phyloP scores from a whole-genome alignment of 1,284 basidiomycete species.

The Blastosporella zonata region DNA sequence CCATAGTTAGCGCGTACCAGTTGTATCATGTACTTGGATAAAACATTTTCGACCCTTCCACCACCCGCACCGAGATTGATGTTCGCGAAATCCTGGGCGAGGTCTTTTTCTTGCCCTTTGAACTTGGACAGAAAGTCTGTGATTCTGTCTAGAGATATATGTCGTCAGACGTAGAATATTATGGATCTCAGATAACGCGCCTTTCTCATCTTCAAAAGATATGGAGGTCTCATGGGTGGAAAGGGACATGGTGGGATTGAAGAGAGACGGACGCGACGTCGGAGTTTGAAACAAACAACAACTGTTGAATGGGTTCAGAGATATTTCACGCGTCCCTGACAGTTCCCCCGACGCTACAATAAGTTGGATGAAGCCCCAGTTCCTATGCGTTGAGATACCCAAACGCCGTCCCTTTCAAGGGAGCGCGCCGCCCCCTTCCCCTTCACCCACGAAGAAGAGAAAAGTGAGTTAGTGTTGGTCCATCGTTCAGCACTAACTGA shows the following conservation, averaged over 20 bases:
- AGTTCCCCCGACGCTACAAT: too few relatives aligned
- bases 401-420: slow-evolving; percentile 14
- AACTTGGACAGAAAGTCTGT: slow-evolving; percentile 67
- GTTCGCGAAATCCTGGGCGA: slow-evolving; percentile 66
- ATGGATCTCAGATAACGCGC: slow-evolving; percentile 26
- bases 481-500: neutral
- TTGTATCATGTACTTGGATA: slow-evolving; percentile 86
- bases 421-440: slow-evolving; percentile 3
- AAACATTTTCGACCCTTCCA: slow-evolving; percentile 36
- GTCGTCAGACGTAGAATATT: neutral
- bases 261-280: slow-evolving; percentile 26
- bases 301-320: neutral
- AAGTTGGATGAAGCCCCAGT: slow-evolving; percentile 16
- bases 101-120: slow-evolving; percentile 63
- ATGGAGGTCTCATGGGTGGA: slow-evolving; percentile 42
- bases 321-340: too few relatives aligned
- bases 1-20: slow-evolving; percentile 55
- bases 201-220: slow-evolving; percentile 48
- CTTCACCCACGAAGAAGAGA: slow-evolving; percentile 11
- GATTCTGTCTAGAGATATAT: slow-evolving; percentile 54
- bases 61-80: slow-evolving; percentile 63
- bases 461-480: slow-evolving; percentile 1
- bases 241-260: slow-evolving; percentile 43
- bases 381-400: slow-evolving; percentile 28
- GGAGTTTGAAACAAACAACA: slow-evolving; percentile 31